Conservation (phyloP, 2,329 filamentous ascomycete genomes). For the Fusarium metavorans region DNA sequence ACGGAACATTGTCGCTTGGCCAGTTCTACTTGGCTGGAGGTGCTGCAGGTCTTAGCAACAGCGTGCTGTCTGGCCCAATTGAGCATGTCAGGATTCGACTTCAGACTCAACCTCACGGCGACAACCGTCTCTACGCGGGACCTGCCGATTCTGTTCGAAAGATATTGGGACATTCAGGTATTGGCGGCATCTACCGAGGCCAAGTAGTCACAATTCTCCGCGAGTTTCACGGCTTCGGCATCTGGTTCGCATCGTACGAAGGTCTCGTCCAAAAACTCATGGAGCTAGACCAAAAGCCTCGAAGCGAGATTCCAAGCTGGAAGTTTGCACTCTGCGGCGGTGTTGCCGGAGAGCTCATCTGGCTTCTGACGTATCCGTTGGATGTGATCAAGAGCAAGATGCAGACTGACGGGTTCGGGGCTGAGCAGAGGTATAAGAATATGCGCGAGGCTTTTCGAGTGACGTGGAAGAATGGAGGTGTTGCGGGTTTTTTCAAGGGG, state of each 20-base stretch:
- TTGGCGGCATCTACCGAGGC: slow-evolving; percentile 4
- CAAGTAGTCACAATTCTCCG: slow-evolving; percentile 13
- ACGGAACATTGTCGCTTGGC: background rate
- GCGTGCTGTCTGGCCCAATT: slow-evolving; percentile 7
- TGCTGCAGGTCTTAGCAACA: slow-evolving; percentile 2
- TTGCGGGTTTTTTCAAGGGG: background rate
- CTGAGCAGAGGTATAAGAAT: background rate
- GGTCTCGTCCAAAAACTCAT: background rate
- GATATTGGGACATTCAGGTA: background rate
- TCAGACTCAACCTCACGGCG: slow-evolving; percentile 2
- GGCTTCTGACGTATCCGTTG: slow-evolving; percentile 2
- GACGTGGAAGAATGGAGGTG: background rate
- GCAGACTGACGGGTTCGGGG: slow-evolving; percentile 8
- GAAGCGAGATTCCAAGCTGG: slow-evolving; percentile 12
- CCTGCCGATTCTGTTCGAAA: background rate
- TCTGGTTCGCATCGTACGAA: slow-evolving; percentile 19
- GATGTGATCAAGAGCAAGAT: slow-evolving; percentile 23
- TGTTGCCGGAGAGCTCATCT: slow-evolving; percentile 5
- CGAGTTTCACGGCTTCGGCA: slow-evolving; percentile 12
- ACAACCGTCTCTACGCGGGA: background rate
- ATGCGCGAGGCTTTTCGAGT: slow-evolving; percentile 1
- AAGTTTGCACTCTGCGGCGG: slow-evolving; percentile 14
- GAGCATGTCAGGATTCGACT: slow-evolving; percentile 15
- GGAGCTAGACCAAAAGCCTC: background rate
- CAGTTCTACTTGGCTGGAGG: slow-evolving; percentile 7